Base-by-base conservation (phyloP, 2,329 filamentous ascomycete genomes). In the Fusarium hainanense region DNA sequence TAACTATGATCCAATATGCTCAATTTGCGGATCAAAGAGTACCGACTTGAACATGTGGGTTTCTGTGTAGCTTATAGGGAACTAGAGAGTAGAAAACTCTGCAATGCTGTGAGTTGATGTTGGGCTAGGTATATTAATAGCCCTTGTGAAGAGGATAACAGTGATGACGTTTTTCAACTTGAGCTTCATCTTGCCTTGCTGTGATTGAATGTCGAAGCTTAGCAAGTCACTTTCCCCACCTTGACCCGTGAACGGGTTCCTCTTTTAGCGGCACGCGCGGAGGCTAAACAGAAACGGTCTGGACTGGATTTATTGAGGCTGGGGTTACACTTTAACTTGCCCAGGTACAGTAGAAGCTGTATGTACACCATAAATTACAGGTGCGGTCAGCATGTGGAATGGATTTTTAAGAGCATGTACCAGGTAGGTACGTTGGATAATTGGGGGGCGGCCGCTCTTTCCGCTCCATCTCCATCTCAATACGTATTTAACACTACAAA, bases 221-320 rank as follows among this genome's bases (percentile, higher is more conserved):
- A 59, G 27, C 27, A 51, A 47, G 46, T 30, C 28, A 23, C 13
- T 21, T 40, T 55, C 57, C 18, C 60, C 60, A 47, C 46, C 46
- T 49, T 41, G 32, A 51, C 32, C 48, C 23, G 20, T 37, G 51
- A 51, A 51, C 28, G 52, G 67, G 47, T 63, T 63, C 59, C 59
- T 64, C 60, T 43, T 30, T 56, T 52, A 57, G 63, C 51, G 63
- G 51, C 61, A 51, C 49, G 8, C 32, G 23, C 49, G 32, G 49
- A 51, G 32, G 32, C 58, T 57, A 63, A 34, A 20, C 32, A 48
- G 48, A 41, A 41, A 51, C 49, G 23, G 49, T 51, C 23, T 28
- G 34, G 48, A 34, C 64, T 23, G 43, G 50, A 54, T 52, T 55
- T 46, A 42, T 37, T 51, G 23, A 51, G 18, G 49, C 18, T 21